Percentiles rank a stretch among this genome's conserved stretches.
Conservation (phyloP, 2,329 filamentous ascomycete species). For the Tolypocladium tropicale region DNA sequence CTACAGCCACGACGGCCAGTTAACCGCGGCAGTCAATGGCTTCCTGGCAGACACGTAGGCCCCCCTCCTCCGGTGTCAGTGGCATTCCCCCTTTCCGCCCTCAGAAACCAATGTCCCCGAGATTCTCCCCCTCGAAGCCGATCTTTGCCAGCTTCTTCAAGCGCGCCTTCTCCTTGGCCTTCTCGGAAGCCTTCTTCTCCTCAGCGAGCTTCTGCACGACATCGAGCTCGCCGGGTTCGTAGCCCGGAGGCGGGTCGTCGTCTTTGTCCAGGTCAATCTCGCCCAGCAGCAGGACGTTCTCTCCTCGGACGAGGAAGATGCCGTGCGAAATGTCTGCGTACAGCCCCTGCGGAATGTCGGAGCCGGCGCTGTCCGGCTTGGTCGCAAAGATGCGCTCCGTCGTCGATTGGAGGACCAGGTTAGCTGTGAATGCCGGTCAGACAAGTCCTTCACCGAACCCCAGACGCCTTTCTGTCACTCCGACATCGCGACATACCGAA, state of each 20-base stretch:
- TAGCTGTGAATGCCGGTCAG: slow-evolving; percentile 46
- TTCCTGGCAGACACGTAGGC: neutral
- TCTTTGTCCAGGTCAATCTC: slow-evolving; percentile 97
- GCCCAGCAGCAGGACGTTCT: slow-evolving; percentile 92
- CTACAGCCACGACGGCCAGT: neutral
- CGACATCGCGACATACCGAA: slow-evolving; percentile 54
- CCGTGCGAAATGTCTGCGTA: slow-evolving; percentile 82
- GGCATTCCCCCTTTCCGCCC: neutral
- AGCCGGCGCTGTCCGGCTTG: slow-evolving; percentile 29
- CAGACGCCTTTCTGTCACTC: neutral
- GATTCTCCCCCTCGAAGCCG: slow-evolving; percentile 81
- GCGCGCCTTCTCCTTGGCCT: slow-evolving; percentile 61
- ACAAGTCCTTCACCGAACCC: neutral
- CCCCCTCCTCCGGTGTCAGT: no score
- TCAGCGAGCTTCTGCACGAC: slow-evolving; percentile 65
- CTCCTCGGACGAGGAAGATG: slow-evolving; percentile 84
- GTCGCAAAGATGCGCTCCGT: slow-evolving; percentile 74
- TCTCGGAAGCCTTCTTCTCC: slow-evolving; percentile 58
- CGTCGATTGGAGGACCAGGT: slow-evolving; percentile 89
- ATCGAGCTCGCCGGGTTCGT: slow-evolving; percentile 53
- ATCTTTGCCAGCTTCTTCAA: slow-evolving; percentile 62
- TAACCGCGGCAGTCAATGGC: no score
- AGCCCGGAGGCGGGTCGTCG: slow-evolving; percentile 72
- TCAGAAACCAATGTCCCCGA: slow-evolving; percentile 61
- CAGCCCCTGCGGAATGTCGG: slow-evolving; percentile 32